Percentiles rank a stretch among this genome's conserved stretches.
phyloP scores from a whole-genome alignment of 2,329 filamentous ascomycete genomes.

The Botrytis galanthina region DNA sequence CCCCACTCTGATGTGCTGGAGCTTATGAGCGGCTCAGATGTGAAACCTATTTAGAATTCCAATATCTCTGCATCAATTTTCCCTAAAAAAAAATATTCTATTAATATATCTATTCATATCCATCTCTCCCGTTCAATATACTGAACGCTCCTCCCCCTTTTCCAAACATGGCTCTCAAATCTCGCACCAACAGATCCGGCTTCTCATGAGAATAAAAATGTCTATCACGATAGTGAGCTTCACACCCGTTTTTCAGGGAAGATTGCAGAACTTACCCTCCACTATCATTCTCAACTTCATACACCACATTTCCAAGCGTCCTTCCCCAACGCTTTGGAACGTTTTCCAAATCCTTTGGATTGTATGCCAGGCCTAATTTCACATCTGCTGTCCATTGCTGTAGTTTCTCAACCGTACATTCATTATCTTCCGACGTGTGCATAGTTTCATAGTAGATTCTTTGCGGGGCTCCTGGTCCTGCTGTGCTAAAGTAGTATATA shows the following conservation, averaged over 20 bases:
- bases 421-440: background rate
- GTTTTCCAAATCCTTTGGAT: background rate
- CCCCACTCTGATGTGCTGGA: background rate
- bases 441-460: background rate
- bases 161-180: background rate
- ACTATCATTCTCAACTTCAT: background rate
- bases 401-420: background rate
- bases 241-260: too few relatives aligned
- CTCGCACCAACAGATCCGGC: background rate
- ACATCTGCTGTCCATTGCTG: background rate
- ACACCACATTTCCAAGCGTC: background rate
- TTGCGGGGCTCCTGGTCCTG: background rate
- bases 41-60: background rate
- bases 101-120: background rate
- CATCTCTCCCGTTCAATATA: background rate
- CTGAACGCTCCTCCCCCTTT: background rate
- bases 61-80: background rate
- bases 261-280: too few relatives aligned
- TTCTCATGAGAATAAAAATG: background rate
- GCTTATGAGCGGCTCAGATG: background rate
- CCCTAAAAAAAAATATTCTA: accelerated
- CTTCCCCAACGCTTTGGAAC: background rate
- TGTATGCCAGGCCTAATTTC: background rate
- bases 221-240: background rate
- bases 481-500: constrained; percentile 62